Percentiles rank a stretch among this genome's conserved stretches.
phyloP scores from a whole-genome alignment of 176 grass and related monocot species.

The Secale cereale region DNA sequence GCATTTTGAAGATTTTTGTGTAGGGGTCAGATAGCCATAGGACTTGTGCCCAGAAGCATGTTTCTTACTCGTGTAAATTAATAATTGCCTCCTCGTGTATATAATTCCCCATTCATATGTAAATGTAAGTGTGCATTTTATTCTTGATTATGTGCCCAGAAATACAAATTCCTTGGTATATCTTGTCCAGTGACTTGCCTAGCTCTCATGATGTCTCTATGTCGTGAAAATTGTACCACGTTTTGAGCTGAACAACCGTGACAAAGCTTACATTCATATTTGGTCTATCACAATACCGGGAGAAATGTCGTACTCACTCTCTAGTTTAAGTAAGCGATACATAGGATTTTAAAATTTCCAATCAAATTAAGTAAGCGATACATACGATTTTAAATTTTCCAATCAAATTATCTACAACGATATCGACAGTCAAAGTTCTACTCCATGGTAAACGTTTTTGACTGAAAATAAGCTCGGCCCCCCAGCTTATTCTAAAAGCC shows the following conservation, averaged over 20 bases:
- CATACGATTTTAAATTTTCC: no score
- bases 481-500: no score
- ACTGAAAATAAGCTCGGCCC: no score
- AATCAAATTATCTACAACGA: no score
- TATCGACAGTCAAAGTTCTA: no score
- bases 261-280: not conserved
- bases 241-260: not conserved
- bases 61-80: constrained; percentile 17
- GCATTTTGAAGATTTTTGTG: not conserved
- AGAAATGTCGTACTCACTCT: not conserved
- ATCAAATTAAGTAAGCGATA: no score
- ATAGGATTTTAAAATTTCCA: no score
- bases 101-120: constrained; percentile 12
- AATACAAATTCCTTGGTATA: not conserved
- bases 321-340: no score
- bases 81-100: constrained; percentile 23
- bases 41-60: constrained; percentile 13
- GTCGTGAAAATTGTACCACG: not conserved
- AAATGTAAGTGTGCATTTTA: not conserved
- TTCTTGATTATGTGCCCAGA: not conserved
- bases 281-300: not conserved
- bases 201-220: no score
- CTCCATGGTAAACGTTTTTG: no score
- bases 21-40: not conserved
- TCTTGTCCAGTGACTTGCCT: not conserved